Evolutionary conservation across 495 filamentous ascomycete species (phyloP).

Genomic region (Xylaria nigripes): DNA sequence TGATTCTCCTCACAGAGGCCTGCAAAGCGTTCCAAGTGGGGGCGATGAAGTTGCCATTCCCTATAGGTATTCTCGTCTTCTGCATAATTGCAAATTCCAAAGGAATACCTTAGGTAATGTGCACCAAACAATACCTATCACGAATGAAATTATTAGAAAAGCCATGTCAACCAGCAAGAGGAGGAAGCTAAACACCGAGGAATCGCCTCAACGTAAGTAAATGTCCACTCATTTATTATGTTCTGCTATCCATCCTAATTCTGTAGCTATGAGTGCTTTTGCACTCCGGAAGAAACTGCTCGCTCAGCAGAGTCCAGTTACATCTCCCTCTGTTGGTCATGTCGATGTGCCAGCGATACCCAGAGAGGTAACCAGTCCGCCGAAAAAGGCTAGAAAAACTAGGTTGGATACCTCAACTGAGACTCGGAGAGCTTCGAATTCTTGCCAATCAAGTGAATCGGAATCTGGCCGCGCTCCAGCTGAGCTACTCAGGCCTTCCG

Average conservation of each 20-base stretch:
- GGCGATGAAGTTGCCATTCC: too few species aligned
- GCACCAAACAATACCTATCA: not conserved
- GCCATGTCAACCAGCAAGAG: constrained; percentile 37
- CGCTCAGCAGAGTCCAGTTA: constrained; percentile 11
- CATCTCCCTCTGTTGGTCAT: not conserved
- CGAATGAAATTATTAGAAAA: not conserved
- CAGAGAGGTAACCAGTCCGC: not conserved
- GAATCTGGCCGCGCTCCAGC: not conserved
- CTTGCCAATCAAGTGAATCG: not conserved
- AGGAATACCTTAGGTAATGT: too few species aligned
- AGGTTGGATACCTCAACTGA: not conserved
- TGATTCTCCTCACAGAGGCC: too few species aligned
- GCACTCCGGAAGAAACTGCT: constrained; percentile 40
- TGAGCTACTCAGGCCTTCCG: not conserved
- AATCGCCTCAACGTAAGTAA: constrained; percentile 25
- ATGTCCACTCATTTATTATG: constrained; percentile 1
- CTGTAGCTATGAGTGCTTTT: constrained; percentile 42
- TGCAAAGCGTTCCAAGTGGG: too few species aligned
- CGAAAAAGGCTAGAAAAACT: constrained; percentile 2
- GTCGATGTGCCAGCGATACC: not conserved
- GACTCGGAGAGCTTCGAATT: not conserved
- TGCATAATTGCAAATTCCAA: too few species aligned
- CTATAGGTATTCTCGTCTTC: too few species aligned
- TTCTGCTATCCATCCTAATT: not conserved
- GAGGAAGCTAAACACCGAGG: constrained; percentile 32